Evolutionary conservation across 345 rosid species (phyloP).

Genomic region (Stellera chamaejasme): DNA sequence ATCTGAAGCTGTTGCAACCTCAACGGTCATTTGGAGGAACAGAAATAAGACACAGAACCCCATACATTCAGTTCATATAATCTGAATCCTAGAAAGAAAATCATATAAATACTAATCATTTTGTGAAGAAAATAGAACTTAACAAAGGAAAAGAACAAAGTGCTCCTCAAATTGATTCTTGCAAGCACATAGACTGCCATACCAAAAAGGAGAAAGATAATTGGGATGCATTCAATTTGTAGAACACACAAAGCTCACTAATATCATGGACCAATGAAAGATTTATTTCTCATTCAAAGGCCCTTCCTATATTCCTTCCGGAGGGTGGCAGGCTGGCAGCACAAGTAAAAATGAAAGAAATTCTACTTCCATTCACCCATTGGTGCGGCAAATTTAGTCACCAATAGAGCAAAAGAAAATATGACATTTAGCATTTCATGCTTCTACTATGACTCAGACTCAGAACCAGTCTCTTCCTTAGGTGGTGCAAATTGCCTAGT

Average conservation of each 20-base stretch:
- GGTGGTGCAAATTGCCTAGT: conserved; percentile 69
- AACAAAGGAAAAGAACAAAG: neutral
- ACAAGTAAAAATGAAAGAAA: neutral
- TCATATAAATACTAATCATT: no score
- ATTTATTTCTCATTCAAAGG: neutral
- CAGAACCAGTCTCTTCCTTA: conserved; percentile 58
- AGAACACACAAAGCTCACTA: neutral
- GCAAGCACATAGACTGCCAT: neutral
- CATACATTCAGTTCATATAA: no score
- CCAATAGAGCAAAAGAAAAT: neutral
- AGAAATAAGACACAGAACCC: no score
- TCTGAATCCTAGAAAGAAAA: no score
- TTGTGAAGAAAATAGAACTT: neutral
- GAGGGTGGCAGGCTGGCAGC: neutral
- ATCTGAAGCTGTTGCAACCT: no score
- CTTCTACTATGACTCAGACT: conserved; percentile 29
- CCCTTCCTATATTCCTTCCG: neutral
- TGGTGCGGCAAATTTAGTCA: neutral
- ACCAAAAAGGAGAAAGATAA: neutral
- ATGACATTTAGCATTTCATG: no score
- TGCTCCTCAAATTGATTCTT: no score
- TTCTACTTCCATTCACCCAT: neutral
- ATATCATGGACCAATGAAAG: neutral
- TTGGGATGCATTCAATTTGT: neutral
- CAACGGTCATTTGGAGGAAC: no score